Evolutionary conservation across 2,329 filamentous ascomycete species (phyloP), one percentile per base, ranked within the genome.

Genomic region (Aspergillus eucalypticola): DNA sequence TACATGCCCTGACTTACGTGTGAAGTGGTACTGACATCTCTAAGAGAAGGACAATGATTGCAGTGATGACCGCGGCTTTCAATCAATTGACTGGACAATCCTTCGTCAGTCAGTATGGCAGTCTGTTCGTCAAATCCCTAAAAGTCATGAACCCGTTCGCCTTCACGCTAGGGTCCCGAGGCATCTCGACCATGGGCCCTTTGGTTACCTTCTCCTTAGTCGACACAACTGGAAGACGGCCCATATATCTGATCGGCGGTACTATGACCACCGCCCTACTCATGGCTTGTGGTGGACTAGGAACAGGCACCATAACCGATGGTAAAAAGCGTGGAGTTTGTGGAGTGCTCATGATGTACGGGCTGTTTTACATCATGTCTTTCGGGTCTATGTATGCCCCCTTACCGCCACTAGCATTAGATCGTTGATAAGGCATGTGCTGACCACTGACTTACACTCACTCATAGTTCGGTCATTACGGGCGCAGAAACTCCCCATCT

Each of bases 241-340:
- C 51, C 7, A 53, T 53, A 2, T 53, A 53, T 5, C 51, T 53
- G 35, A 25, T 53, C 2, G 51, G 51, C 15, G 51, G 32, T 15
- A 41, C 38, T 4, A 41, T 53, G 32, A 41, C 51, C n/a, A 53
- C 51, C n/a, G 51, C 8, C 8, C 38, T 53, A 8, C 51, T 53
- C 7, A 23, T 53, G 17, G 15, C 21, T 8, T 53, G 51, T 27
- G 51, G 51, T 27, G 51, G 51, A 5, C 23, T 53, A 19, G 51
- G 51, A 5, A 53, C 19, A 4, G 51, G 51, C 6, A 41, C 21
- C 8, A 53, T 53, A 17, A 53, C 35, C 35, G 51, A 53, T 17
- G 51, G n/a, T 13, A 53, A 53, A 41, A 53, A 53, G 51, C 51
- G 51, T 23, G 51, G 51, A n/a, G 51, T 53, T 27, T 53, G 32